phyloP scores from a whole-genome alignment of 306 rosid genomes.

The Trichosanthes truncata region DNA sequence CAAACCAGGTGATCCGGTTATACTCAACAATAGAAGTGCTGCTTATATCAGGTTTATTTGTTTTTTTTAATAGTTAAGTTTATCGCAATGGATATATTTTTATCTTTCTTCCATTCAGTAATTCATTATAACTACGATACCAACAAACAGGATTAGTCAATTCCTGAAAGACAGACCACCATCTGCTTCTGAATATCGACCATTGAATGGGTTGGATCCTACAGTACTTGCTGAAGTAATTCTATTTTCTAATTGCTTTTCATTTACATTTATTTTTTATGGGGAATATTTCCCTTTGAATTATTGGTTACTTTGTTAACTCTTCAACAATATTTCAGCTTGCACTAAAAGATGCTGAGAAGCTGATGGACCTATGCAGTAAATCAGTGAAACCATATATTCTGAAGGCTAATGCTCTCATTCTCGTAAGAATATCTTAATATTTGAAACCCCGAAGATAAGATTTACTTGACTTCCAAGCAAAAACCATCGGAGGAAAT shows the following conservation, averaged over 20 bases:
- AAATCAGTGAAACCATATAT: constrained; percentile 57
- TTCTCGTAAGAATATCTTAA: constrained; percentile 39
- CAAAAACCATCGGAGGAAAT: not conserved
- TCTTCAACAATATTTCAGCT: constrained; percentile 42
- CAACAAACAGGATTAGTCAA: constrained; percentile 57
- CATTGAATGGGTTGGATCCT: constrained; percentile 90
- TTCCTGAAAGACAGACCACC: constrained; percentile 51
- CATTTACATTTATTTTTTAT: not conserved
- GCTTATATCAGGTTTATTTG: constrained; percentile 67
- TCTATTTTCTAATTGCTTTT: constrained; percentile 12
- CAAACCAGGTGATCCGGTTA: constrained; percentile 67
- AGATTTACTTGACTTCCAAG: not conserved
- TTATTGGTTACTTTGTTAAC: constrained; percentile 8
- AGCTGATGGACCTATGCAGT: constrained; percentile 40
- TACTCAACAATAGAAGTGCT: constrained; percentile 70
- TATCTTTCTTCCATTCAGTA: constrained; percentile 15
- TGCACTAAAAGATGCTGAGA: constrained; percentile 91
- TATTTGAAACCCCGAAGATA: not conserved
- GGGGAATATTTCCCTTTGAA: constrained; percentile 9
- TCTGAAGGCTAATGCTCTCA: constrained; percentile 64
- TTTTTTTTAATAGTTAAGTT: not conserved
- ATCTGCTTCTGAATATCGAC: constrained; percentile 72
- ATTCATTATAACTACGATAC: constrained; percentile 12
- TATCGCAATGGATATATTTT: not conserved
- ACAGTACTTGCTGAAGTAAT: constrained; percentile 85